Conservation (phyloP, 1,284 basidiomycete genomes). For the Rhodotorula sp. region DNA sequence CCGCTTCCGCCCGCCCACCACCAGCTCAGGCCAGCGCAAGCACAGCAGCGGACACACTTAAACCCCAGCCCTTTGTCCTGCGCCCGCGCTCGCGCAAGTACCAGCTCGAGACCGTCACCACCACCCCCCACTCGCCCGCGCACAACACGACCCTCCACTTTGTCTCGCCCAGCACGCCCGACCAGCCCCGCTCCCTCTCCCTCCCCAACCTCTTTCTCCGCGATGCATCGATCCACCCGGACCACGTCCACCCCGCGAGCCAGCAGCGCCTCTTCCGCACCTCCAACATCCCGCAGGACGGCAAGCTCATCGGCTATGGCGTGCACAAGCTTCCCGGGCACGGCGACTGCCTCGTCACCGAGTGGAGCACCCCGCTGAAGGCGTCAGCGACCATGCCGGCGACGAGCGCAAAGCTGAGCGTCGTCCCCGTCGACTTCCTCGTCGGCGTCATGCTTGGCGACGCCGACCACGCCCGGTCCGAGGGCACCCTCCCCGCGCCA, state of each 20-base stretch:
- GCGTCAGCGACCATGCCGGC: conserved; percentile 13
- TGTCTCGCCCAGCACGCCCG: not conserved
- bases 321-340: conserved; percentile 45
- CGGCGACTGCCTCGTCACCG: conserved; percentile 54
- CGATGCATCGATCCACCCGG: conserved; percentile 61
- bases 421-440: conserved; percentile 54
- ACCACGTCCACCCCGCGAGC: conserved; percentile 71
- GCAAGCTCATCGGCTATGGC: conserved; percentile 51
- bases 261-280: conserved; percentile 73
- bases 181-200: conserved; percentile 4
- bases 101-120: conserved; percentile 39
- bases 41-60: not conserved
- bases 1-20: not conserved
- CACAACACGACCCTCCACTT: conserved; percentile 46
- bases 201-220: conserved; percentile 54
- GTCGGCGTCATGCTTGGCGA: conserved; percentile 4
- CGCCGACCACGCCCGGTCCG: not conserved
- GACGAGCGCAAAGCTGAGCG: conserved; percentile 49
- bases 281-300: conserved; percentile 57
- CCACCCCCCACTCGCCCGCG: conserved; percentile 16
- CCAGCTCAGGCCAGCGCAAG: not conserved
- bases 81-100: conserved; percentile 6
- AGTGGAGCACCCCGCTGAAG: conserved; percentile 43
- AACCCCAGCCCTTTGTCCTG: conserved; percentile 38
- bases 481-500: conserved; percentile 9